phyloP scores from a whole-genome alignment of 1,284 basidiomycete genomes.

The Phaffia rhodozyma region DNA sequence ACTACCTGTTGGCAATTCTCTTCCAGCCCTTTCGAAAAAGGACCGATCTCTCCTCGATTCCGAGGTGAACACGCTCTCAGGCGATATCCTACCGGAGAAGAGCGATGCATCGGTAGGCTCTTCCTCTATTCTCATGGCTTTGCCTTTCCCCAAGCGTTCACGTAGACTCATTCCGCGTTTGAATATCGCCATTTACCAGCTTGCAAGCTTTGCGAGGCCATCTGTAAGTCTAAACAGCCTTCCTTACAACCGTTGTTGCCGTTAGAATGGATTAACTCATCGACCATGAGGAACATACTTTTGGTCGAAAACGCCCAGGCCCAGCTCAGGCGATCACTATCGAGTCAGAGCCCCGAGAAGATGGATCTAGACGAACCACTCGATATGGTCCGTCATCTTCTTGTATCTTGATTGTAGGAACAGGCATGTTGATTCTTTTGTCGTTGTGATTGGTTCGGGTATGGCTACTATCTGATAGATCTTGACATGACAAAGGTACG shows the following conservation, averaged over 20 bases:
- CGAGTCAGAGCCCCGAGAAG: constrained; percentile 88
- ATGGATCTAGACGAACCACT: constrained; percentile 92
- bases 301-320: constrained; percentile 13
- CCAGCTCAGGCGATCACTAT: constrained; percentile 99
- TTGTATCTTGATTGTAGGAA: background rate
- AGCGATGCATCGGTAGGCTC: constrained; percentile 84
- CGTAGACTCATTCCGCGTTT: background rate
- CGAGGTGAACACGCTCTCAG: constrained; percentile 98
- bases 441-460: background rate
- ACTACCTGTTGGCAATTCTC: background rate
- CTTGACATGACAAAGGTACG: constrained; percentile 66
- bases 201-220: constrained; percentile 98
- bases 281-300: background rate
- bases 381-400: constrained; percentile 57
- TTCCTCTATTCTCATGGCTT: background rate
- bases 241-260: background rate
- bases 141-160: background rate
- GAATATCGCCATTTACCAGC: constrained; percentile 41
- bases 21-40: constrained; percentile 67
- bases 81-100: constrained; percentile 95
- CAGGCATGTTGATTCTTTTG: background rate
- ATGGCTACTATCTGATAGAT: constrained; percentile 43
- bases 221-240: constrained; percentile 44
- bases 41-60: constrained; percentile 93
- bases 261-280: background rate